These are phyloP conservation scores for Botrytis byssoidea DNA, from an alignment of 2,329 filamentous ascomycete species.

Conservation along the genomic window DNA sequence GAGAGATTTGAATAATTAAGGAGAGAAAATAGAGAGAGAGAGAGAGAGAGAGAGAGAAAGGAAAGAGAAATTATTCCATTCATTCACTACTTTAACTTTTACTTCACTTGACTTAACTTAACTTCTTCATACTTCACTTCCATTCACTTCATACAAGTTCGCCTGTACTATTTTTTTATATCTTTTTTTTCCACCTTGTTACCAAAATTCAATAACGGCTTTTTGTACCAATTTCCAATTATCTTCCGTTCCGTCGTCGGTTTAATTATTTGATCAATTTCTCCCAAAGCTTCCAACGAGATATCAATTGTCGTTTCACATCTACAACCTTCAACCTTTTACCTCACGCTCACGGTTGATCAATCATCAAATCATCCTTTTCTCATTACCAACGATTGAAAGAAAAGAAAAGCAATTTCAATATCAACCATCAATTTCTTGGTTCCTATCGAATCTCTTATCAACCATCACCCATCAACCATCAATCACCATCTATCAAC, in stretches of 20 bases:
- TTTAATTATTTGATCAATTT: constrained; percentile 2
- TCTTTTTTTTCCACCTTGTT: not conserved
- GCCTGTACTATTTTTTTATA: not conserved
- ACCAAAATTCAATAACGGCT: not conserved
- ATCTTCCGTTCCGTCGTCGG: constrained; percentile 16
- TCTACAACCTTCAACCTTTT: not conserved
- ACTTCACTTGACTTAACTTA: not conserved
- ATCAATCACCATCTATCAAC: no score
- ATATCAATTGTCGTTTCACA: constrained; percentile 6
- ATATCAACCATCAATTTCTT: not conserved
- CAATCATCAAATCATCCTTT: not conserved
- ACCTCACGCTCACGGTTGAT: not conserved
- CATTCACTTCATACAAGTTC: not conserved
- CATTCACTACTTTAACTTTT: not conserved
- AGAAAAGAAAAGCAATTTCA: not conserved
- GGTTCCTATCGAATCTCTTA: not conserved
- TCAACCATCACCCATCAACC: not conserved
- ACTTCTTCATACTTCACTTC: not conserved
- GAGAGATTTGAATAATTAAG: not conserved
- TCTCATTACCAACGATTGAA: not conserved
- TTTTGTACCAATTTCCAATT: not conserved
- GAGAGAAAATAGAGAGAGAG: not conserved
- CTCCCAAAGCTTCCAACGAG: not conserved
- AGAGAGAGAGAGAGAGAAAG: not conserved
- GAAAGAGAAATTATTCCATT: not conserved